Evolutionary conservation across 176 grass and related monocot genomes (phyloP).

Genomic region (Aegilops bicornis): DNA sequence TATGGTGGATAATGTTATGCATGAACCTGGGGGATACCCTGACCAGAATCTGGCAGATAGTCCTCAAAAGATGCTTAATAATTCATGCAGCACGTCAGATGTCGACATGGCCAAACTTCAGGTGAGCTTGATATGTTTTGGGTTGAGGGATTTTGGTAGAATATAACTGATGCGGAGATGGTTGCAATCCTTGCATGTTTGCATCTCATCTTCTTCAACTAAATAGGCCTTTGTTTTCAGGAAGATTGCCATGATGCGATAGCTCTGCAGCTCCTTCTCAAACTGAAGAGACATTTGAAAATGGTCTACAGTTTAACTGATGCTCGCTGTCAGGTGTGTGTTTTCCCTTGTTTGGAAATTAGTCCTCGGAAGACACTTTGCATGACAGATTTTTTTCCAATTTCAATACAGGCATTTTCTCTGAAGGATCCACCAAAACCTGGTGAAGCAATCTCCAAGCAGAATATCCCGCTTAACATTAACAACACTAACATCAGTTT

Average conservation of each 20-base stretch:
- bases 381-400: conserved; percentile 34
- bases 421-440: conserved; percentile 82
- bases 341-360: conserved; percentile 13
- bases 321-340: conserved; percentile 78
- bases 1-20: conserved; percentile 31
- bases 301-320: conserved; percentile 82
- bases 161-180: conserved; percentile 1
- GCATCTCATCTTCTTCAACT: conserved; percentile 17
- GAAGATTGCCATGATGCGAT: conserved; percentile 81
- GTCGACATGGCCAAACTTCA: conserved; percentile 66
- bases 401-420: conserved; percentile 84
- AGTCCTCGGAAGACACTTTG: conserved; percentile 9
- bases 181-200: not conserved
- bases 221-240: conserved; percentile 52
- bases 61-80: conserved; percentile 45
- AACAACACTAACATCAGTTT: conserved; percentile 49
- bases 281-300: conserved; percentile 97
- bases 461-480: conserved; percentile 83
- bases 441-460: conserved; percentile 72
- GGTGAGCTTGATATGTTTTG: conserved; percentile 43
- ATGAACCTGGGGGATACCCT: conserved; percentile 45
- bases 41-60: conserved; percentile 32
- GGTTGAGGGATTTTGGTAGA: conserved; percentile 18
- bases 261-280: conserved; percentile 90
- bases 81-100: conserved; percentile 49